phyloP scores from a whole-genome alignment of 2,329 filamentous ascomycete species.

The Cordyceps javanica region DNA sequence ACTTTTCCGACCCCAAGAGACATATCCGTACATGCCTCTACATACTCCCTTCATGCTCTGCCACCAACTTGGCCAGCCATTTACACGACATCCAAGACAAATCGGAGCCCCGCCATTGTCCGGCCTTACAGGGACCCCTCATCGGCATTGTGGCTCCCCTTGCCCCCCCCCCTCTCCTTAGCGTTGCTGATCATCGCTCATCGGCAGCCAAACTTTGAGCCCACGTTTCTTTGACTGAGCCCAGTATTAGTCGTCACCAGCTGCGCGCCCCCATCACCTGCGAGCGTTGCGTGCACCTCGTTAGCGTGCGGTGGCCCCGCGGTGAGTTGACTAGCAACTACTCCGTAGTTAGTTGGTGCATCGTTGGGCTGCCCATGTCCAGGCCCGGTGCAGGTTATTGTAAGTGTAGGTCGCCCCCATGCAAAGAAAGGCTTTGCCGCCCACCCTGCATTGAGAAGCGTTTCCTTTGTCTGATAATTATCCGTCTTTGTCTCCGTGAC shows the following conservation, averaged over 20 bases:
- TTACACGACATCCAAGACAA: no score
- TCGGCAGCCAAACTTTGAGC: neutral
- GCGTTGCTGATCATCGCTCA: neutral
- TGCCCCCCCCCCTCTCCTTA: neutral
- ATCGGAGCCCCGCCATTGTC: constrained; percentile 1
- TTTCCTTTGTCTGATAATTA: neutral
- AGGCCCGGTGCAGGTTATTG: neutral
- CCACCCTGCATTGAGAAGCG: neutral
- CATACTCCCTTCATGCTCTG: no score
- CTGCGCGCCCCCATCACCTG: neutral
- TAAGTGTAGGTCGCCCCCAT: neutral
- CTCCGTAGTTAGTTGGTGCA: no score
- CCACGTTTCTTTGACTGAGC: neutral
- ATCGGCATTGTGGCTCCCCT: neutral
- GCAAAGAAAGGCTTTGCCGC: neutral
- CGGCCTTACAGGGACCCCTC: neutral
- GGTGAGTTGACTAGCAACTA: no score
- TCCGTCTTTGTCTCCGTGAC: neutral
- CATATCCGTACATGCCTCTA: no score
- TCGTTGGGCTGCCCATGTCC: no score
- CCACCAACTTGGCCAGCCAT: no score
- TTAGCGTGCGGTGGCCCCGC: neutral
- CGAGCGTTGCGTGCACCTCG: neutral
- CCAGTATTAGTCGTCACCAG: constrained; percentile 5
- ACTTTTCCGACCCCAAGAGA: no score